A percentile compares a stretch with the other conserved stretches of the same genome.
Evolutionary conservation across 1,284 basidiomycete genomes (phyloP).

Genomic region (Trichosporon sp.): DNA sequence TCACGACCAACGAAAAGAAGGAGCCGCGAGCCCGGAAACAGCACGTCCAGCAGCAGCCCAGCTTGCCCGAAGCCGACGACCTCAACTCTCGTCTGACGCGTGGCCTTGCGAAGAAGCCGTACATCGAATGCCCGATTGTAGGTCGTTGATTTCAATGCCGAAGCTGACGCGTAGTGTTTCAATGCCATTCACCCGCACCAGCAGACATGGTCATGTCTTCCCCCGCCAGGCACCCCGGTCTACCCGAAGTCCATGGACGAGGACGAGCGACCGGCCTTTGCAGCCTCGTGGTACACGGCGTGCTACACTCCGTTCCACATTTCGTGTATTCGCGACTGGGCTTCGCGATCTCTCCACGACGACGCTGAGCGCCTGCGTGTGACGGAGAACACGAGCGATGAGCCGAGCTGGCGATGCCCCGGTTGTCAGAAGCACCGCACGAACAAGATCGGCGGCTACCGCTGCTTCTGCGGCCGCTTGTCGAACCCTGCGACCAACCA

Average conservation of each 20-base stretch:
- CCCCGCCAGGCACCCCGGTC: conserved; percentile 22
- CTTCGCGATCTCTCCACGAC: conserved; percentile 69
- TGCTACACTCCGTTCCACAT: conserved; percentile 51
- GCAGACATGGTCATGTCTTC: conserved; percentile 48
- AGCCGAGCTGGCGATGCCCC: conserved; percentile 69
- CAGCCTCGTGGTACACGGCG: conserved; percentile 54
- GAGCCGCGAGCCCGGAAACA: conserved; percentile 18
- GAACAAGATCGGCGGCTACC: conserved; percentile 63
- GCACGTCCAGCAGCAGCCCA: conserved; percentile 1
- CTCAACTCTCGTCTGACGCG: conserved; percentile 42
- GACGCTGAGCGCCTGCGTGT: conserved; percentile 29
- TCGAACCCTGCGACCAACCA: conserved; percentile 66
- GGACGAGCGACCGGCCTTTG: conserved; percentile 55
- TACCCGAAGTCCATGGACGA: conserved; percentile 19
- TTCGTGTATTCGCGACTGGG: conserved; percentile 65
- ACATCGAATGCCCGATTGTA: conserved; percentile 49
- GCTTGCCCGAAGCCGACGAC: conserved; percentile 41
- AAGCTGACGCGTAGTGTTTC: conserved; percentile 37
- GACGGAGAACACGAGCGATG: conserved; percentile 48
- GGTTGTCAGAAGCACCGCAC: conserved; percentile 74
- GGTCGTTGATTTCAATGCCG: conserved; percentile 9
- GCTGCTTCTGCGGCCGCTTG: conserved; percentile 76
- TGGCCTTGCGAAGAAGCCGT: conserved; percentile 39
- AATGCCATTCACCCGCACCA: conserved; percentile 44
- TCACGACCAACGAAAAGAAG: conserved; percentile 13